These are phyloP conservation scores for Oehlia diaphana DNA, from an alignment of 192 early-diverging fungal genomes.

Conservation along the genomic window DNA sequence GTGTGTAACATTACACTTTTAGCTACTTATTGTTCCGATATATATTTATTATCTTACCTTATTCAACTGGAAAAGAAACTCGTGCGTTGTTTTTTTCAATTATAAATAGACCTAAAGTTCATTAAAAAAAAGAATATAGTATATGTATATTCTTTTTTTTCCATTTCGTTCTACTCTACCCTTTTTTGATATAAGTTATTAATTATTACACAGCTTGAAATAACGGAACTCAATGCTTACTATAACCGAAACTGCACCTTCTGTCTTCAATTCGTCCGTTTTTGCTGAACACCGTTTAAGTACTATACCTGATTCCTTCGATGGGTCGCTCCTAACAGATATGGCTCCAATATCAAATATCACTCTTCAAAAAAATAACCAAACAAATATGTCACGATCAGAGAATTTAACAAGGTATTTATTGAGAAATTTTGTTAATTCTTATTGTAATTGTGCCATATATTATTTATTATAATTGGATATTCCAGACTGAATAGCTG, in stretches of 20 bases:
- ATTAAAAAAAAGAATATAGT: no score
- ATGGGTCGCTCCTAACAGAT: neutral
- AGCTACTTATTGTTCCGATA: no score
- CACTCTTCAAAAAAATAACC: neutral
- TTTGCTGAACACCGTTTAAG: neutral
- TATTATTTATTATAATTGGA: neutral
- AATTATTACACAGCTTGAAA: neutral
- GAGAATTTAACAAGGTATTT: constrained; percentile 10
- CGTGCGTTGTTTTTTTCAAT: no score
- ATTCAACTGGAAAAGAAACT: no score
- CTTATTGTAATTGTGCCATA: neutral
- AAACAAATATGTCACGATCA: neutral
- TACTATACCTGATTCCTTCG: neutral
- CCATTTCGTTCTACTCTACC: no score
- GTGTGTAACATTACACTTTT: no score
- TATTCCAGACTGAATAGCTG: constrained; percentile 2
- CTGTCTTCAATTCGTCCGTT: neutral
- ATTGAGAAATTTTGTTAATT: neutral
- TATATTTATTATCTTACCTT: no score
- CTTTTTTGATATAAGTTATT: neutral
- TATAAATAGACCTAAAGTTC: no score
- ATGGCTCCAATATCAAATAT: neutral
- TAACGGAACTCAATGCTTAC: neutral
- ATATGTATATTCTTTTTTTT: no score
- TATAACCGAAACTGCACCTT: neutral